A percentile compares a stretch with the other conserved stretches of the same genome.
These are phyloP conservation scores for Salix purpurea DNA, from an alignment of 345 rosid species.

Conservation along the genomic window DNA sequence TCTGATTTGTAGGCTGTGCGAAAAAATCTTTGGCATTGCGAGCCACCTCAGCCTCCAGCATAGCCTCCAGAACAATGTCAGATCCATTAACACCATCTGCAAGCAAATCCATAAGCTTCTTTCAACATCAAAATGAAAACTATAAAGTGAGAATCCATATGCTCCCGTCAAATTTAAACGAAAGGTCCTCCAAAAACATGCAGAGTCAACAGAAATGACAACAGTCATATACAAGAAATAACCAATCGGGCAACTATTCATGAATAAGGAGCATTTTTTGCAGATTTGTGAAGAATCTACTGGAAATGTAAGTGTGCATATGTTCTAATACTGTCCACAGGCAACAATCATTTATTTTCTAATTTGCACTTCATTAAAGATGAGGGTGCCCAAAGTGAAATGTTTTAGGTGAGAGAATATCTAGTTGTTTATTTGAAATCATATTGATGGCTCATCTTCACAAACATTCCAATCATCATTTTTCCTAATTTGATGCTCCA, in stretches of 20 bases:
- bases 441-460: too few relatives aligned
- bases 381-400: too few relatives aligned
- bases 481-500: too few relatives aligned
- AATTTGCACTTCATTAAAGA: too few relatives aligned
- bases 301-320: too few relatives aligned
- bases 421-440: too few relatives aligned
- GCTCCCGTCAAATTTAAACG: background rate
- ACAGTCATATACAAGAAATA: background rate
- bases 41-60: constrained; percentile 68
- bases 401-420: too few relatives aligned
- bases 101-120: constrained; percentile 10
- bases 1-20: constrained; percentile 52
- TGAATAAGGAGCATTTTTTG: background rate
- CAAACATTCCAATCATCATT: too few relatives aligned
- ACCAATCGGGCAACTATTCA: background rate
- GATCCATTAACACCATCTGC: constrained; percentile 52
- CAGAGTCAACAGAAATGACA: background rate
- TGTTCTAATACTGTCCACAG: too few relatives aligned
- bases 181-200: background rate
- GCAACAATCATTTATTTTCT: too few relatives aligned
- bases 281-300: background rate
- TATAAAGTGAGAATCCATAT: background rate
- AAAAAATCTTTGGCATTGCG: constrained; percentile 57
- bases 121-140: background rate
- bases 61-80: constrained; percentile 58